Evolutionary conservation across 2,329 filamentous ascomycete species (phyloP).

Genomic region (Alternaria novae-zelandiae): DNA sequence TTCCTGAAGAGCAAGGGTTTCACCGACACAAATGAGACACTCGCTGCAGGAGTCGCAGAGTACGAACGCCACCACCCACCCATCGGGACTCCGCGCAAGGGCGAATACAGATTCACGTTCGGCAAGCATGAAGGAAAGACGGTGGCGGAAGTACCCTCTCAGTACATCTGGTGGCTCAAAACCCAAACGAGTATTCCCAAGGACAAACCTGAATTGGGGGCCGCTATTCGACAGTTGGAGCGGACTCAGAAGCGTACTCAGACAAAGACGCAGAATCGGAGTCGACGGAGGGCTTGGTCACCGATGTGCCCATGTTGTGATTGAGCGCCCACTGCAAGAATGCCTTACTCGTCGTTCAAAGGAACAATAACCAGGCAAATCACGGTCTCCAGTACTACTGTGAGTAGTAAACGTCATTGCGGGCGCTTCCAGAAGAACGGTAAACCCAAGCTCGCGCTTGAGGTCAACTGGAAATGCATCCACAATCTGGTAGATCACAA

Average conservation of each 20-base stretch:
- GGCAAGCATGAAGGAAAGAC: neutral
- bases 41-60: neutral
- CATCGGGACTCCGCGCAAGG: neutral
- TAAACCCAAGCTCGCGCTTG: too few relatives aligned
- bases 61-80: neutral
- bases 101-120: neutral
- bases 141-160: neutral
- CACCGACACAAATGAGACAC: too few relatives aligned
- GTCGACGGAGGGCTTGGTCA: neutral
- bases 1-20: too few relatives aligned
- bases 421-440: too few relatives aligned
- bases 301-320: neutral
- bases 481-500: too few relatives aligned
- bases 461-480: too few relatives aligned
- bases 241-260: neutral
- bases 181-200: fast-evolving
- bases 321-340: neutral
- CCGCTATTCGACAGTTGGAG: neutral
- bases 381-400: too few relatives aligned
- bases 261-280: neutral
- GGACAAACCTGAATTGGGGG: neutral
- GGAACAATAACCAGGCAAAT: neutral
- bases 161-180: neutral
- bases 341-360: neutral
- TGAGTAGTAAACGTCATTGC: too few relatives aligned